Conservation (phyloP, 177 flowering plant species). For the Telopea speciosissima region DNA sequence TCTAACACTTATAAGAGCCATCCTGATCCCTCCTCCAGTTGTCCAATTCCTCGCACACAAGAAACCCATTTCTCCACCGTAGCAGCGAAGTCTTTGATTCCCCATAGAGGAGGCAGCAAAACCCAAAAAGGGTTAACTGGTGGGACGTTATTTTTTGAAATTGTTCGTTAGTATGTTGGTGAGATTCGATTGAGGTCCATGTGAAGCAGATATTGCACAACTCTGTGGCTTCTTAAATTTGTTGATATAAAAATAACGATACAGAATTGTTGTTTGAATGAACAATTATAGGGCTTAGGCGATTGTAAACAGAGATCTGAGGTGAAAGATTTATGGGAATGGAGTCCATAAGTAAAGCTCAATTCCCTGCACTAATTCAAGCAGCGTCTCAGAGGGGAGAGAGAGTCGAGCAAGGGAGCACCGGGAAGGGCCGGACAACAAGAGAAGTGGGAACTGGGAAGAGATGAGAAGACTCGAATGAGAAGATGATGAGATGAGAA, state of each 20-base stretch:
- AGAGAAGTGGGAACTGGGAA: not conserved
- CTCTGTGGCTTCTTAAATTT: constrained; percentile 7
- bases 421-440: no score
- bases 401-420: not conserved
- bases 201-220: constrained; percentile 16
- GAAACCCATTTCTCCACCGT: constrained; percentile 24
- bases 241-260: constrained; percentile 13
- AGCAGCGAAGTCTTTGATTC: constrained; percentile 18
- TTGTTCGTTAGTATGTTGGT: not conserved
- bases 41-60: constrained; percentile 4
- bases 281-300: constrained; percentile 4
- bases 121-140: constrained; percentile 20
- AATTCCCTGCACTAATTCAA: constrained; percentile 7
- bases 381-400: constrained; percentile 23
- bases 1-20: no score
- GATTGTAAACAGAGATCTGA: constrained; percentile 3
- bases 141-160: not conserved
- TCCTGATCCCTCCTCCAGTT: constrained; percentile 6
- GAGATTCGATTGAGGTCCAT: constrained; percentile 3
- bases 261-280: not conserved
- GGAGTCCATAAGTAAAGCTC: constrained; percentile 27
- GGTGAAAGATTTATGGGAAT: constrained; percentile 13
- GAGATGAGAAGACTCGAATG: no score
- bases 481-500: no score
- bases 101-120: constrained; percentile 19